Evolutionary conservation across 2,329 filamentous ascomycete species (phyloP).

Genomic region (Ophiosphaerella herpotricha): DNA sequence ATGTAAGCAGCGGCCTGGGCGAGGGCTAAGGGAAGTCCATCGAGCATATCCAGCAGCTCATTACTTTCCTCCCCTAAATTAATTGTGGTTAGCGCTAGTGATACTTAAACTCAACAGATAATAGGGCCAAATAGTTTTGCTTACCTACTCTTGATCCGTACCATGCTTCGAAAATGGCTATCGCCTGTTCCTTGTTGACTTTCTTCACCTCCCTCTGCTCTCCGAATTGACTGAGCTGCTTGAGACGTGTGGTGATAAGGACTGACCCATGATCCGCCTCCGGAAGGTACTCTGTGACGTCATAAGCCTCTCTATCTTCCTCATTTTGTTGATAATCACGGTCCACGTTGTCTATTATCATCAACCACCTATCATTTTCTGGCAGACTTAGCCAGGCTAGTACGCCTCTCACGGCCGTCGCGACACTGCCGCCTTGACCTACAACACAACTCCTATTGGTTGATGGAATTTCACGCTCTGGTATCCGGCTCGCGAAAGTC

Average conservation of each 20-base stretch:
- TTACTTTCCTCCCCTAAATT: slow-evolving; percentile 1
- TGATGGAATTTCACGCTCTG: slow-evolving; percentile 15
- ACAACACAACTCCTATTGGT: slow-evolving; percentile 15
- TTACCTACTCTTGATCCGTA: slow-evolving; percentile 18
- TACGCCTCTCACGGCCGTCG: slow-evolving; percentile 23
- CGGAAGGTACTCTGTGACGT: slow-evolving; percentile 18
- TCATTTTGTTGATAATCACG: slow-evolving; percentile 8
- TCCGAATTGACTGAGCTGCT: slow-evolving; percentile 19
- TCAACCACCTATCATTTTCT: slow-evolving; percentile 22
- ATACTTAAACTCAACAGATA: no score
- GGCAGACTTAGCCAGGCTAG: slow-evolving; percentile 14
- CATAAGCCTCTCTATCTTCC: slow-evolving; percentile 17
- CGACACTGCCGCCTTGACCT: slow-evolving; percentile 7
- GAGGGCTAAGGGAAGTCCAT: slow-evolving; percentile 29
- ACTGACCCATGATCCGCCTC: slow-evolving; percentile 24
- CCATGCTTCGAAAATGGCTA: slow-evolving; percentile 23
- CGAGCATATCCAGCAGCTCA: slow-evolving; percentile 16
- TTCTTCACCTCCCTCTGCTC: slow-evolving; percentile 17
- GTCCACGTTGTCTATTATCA: slow-evolving; percentile 28
- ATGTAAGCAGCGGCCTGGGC: slow-evolving; percentile 3
- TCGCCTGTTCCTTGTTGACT: slow-evolving; percentile 12
- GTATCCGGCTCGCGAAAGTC: slow-evolving; percentile 19
- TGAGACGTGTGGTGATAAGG: slow-evolving; percentile 25
- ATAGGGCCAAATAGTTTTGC: neutral
- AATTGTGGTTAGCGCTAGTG: no score